phyloP scores from a whole-genome alignment of 306 rosid genomes.

The Phaseolus lunatus region DNA sequence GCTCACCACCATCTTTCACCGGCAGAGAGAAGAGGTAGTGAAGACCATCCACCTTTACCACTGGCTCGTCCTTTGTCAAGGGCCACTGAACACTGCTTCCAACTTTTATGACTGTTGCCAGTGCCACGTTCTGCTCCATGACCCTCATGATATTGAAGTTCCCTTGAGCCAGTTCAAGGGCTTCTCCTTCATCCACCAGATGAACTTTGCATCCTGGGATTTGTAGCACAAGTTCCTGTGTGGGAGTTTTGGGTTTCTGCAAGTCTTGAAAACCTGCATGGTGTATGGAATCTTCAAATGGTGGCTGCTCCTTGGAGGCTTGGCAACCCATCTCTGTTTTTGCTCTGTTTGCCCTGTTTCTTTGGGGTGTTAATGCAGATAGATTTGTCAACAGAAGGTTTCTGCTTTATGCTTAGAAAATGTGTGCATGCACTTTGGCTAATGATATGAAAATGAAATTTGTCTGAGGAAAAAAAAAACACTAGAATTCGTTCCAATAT shows the following conservation, averaged over 20 bases:
- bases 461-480: background rate
- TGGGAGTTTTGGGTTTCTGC: slow-evolving; percentile 47
- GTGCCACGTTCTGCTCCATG: slow-evolving; percentile 59
- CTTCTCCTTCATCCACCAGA: slow-evolving; percentile 83
- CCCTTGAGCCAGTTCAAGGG: slow-evolving; percentile 67
- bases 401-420: background rate
- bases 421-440: background rate
- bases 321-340: slow-evolving; percentile 62
- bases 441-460: background rate
- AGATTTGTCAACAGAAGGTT: slow-evolving; percentile 13
- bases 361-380: slow-evolving; percentile 36
- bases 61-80: slow-evolving; percentile 92
- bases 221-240: slow-evolving; percentile 60
- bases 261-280: background rate
- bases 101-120: slow-evolving; percentile 75
- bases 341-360: slow-evolving; percentile 34
- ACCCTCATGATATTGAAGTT: slow-evolving; percentile 68
- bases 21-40: slow-evolving; percentile 81
- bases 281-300: background rate
- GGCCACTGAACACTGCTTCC: slow-evolving; percentile 83
- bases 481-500: background rate
- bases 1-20: slow-evolving; percentile 75
- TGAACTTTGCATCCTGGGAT: slow-evolving; percentile 79
- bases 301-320: slow-evolving; percentile 43
- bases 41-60: slow-evolving; percentile 72